Conservation (phyloP, 805 yeast species). For the Candida berthetii region DNA sequence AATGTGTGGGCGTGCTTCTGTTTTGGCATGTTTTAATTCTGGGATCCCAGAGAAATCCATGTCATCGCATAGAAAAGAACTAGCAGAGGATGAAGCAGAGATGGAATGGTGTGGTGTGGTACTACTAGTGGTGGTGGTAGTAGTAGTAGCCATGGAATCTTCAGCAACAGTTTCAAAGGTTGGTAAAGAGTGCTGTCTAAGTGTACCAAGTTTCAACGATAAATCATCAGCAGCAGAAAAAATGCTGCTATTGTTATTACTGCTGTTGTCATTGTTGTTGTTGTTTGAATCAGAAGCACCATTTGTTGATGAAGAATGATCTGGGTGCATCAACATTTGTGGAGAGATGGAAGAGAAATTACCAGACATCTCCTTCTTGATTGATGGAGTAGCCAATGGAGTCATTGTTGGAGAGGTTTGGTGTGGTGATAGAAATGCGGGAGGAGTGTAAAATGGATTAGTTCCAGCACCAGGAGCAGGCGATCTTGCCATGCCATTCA, state of each 20-base stretch:
- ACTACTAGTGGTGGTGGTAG: no score
- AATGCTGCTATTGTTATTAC: slow-evolving; percentile 6
- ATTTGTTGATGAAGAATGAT: no score
- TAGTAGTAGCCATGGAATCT: no score
- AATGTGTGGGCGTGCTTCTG: slow-evolving; percentile 1
- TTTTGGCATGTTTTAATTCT: neutral
- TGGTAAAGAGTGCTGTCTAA: neutral
- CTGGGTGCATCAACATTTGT: slow-evolving; percentile 13
- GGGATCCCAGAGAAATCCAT: neutral
- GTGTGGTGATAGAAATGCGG: slow-evolving; percentile 36
- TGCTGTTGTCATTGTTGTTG: neutral
- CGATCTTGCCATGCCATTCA: slow-evolving; percentile 18
- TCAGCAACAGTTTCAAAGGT: slow-evolving; percentile 14
- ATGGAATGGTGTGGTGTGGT: neutral
- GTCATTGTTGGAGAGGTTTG: slow-evolving; percentile 14
- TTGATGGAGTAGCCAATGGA: slow-evolving; percentile 18
- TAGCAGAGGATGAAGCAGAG: neutral
- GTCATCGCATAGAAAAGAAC: neutral
- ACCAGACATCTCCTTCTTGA: slow-evolving; percentile 2
- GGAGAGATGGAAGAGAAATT: slow-evolving; percentile 16
- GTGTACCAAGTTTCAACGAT: slow-evolving; percentile 15
- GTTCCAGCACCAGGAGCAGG: slow-evolving; percentile 24
- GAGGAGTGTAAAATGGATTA: slow-evolving; percentile 45
- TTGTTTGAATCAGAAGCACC: no score
- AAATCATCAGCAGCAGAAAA: slow-evolving; percentile 23